phyloP scores from a whole-genome alignment of 768 basidiomycete species.

The Suillus lakei region DNA sequence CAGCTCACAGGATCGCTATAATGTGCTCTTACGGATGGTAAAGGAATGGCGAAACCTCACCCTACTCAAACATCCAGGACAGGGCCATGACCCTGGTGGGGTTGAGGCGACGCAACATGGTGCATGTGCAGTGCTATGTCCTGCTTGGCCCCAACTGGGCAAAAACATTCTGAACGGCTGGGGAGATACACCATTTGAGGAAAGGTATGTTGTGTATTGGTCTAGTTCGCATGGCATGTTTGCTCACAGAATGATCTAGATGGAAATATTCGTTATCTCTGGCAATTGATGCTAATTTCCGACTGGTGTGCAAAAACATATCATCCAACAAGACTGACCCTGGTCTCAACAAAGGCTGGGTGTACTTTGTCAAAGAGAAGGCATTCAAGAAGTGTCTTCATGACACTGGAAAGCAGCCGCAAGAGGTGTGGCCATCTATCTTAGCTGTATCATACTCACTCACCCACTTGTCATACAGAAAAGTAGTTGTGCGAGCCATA shows the following conservation, averaged over 20 bases:
- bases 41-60: slow-evolving; percentile 18
- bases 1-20: slow-evolving; percentile 18
- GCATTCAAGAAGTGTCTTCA: slow-evolving; percentile 25
- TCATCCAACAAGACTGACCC: slow-evolving; percentile 23
- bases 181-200: not conserved
- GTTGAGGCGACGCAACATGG: slow-evolving; percentile 7
- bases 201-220: not conserved
- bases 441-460: not conserved
- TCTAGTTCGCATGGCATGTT: not conserved
- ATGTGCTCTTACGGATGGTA: slow-evolving; percentile 13
- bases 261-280: slow-evolving; percentile 34
- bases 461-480: slow-evolving; percentile 23
- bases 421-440: slow-evolving; percentile 18
- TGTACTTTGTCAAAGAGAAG: slow-evolving; percentile 29
- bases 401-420: slow-evolving; percentile 18
- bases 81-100: slow-evolving; percentile 9
- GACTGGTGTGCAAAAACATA: slow-evolving; percentile 28
- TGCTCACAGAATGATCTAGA: slow-evolving; percentile 15
- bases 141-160: slow-evolving; percentile 19
- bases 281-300: slow-evolving; percentile 39
- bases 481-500: slow-evolving; percentile 20
- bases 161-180: slow-evolving; percentile 13
- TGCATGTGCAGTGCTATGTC: slow-evolving; percentile 15
- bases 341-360: slow-evolving; percentile 27
- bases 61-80: slow-evolving; percentile 17